Percentiles rank a stretch among this genome's conserved stretches.
Evolutionary conservation across 148 eudicot species (phyloP).

Genomic region (Rhododendron mucronatum): DNA sequence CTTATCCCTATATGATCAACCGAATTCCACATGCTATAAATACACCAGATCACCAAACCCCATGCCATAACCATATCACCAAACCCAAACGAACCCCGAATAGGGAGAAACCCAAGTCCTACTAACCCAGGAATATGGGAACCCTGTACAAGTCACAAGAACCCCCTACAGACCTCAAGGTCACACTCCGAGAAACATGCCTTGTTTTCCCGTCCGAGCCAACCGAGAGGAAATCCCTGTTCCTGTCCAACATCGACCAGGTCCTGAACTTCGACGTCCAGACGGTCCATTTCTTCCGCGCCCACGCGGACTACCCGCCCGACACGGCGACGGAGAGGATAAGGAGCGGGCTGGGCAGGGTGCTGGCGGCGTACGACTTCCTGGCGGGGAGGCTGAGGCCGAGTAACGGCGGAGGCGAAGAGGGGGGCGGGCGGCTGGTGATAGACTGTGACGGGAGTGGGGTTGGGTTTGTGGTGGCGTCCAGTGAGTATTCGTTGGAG

Average conservation of each 20-base stretch:
- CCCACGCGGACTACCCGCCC: constrained; percentile 53
- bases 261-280: constrained; percentile 78
- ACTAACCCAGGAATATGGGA: constrained; percentile 19
- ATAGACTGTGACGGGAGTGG: constrained; percentile 63
- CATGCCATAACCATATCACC: not conserved
- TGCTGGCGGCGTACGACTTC: constrained; percentile 52
- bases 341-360: constrained; percentile 31
- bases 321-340: constrained; percentile 31
- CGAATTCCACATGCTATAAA: not conserved
- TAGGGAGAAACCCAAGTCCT: not conserved
- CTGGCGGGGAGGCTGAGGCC: constrained; percentile 64
- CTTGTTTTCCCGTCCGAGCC: constrained; percentile 50
- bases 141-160: constrained; percentile 8
- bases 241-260: constrained; percentile 83
- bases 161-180: constrained; percentile 48
- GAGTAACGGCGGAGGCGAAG: constrained; percentile 4
- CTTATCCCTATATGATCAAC: not conserved
- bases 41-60: not conserved
- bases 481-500: constrained; percentile 42
- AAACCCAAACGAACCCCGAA: not conserved
- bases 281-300: constrained; percentile 70
- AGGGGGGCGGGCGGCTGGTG: constrained; percentile 48
- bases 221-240: constrained; percentile 39
- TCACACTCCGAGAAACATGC: constrained; percentile 35
- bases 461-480: constrained; percentile 62